These are phyloP conservation scores for Colletotrichum siamense DNA, from an alignment of 2,329 filamentous ascomycete species.

Conservation along the genomic window DNA sequence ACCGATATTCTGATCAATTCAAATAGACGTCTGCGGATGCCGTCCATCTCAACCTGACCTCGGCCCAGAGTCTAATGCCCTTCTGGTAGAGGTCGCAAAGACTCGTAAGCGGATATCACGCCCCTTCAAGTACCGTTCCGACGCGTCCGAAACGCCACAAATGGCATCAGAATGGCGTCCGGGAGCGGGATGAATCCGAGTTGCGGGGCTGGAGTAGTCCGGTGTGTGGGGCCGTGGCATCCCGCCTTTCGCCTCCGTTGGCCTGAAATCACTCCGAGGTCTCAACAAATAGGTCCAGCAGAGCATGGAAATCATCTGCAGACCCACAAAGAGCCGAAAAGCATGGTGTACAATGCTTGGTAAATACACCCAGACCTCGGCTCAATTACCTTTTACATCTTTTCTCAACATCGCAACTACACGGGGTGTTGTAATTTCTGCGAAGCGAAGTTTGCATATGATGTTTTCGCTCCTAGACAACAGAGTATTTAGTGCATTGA, in stretches of 20 bases:
- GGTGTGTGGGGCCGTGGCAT: neutral
- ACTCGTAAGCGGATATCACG: neutral
- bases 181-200: neutral
- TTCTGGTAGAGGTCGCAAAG: neutral
- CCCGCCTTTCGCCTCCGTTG: neutral
- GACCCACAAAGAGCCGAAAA: neutral
- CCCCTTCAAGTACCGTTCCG: neutral
- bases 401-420: neutral
- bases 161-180: neutral
- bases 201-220: neutral
- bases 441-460: neutral
- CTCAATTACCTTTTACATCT: neutral
- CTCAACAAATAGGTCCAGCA: neutral
- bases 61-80: neutral
- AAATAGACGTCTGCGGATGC: neutral
- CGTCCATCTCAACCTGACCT: neutral
- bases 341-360: neutral
- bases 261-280: neutral
- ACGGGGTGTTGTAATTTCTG: neutral
- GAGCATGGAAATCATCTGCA: neutral
- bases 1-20: neutral
- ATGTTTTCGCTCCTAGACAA: neutral
- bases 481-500: neutral
- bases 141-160: neutral
- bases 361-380: neutral